A percentile compares a stretch with the other conserved stretches of the same genome.
phyloP scores from a whole-genome alignment of 441 rosid species.

The Dalechampia spathulata region DNA sequence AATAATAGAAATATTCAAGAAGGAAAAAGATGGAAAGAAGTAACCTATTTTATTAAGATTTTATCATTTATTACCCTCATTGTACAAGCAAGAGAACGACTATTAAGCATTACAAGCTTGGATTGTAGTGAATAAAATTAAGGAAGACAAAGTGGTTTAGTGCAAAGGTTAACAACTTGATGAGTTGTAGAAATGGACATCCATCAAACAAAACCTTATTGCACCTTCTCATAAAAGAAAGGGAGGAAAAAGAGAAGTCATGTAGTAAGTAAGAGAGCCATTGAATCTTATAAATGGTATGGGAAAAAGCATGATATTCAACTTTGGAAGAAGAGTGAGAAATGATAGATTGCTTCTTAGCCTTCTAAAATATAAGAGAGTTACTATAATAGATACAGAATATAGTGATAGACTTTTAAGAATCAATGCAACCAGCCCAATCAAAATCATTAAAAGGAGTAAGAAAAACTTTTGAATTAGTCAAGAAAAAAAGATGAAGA shows the following conservation, averaged over 20 bases:
- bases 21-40: too few relatives aligned
- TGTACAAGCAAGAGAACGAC: too few relatives aligned
- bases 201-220: too few relatives aligned
- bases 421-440: neutral
- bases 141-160: too few relatives aligned
- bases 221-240: neutral
- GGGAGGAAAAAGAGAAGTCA: neutral
- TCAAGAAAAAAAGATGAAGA: too few relatives aligned
- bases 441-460: neutral
- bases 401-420: neutral
- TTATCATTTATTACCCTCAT: too few relatives aligned
- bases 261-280: neutral
- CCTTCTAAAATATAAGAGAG: neutral
- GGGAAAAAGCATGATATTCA: neutral
- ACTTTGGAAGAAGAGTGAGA: neutral
- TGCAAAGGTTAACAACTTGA: too few relatives aligned
- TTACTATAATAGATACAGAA: neutral
- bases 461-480: neutral
- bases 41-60: too few relatives aligned
- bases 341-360: neutral
- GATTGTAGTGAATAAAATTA: too few relatives aligned
- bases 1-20: too few relatives aligned
- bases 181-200: too few relatives aligned
- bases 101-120: too few relatives aligned
- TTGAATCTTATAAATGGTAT: neutral